Percentiles rank a stretch among this genome's conserved stretches.
Conservation (phyloP, 106 monocot species). For the Gastrodia elata region DNA sequence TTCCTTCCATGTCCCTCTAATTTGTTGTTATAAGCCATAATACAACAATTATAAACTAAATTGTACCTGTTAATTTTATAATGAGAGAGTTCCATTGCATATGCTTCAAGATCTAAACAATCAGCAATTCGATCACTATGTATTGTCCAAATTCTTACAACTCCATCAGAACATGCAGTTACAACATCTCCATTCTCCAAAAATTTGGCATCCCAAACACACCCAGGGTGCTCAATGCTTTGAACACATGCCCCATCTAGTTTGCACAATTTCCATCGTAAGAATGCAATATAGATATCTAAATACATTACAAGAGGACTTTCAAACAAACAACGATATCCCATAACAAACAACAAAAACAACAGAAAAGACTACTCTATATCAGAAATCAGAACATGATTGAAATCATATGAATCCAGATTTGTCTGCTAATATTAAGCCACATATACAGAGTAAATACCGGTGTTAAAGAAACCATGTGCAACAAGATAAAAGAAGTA, state of each 20-base stretch:
- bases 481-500: not conserved
- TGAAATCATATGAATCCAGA: not conserved
- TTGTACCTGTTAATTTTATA: slow-evolving; percentile 58
- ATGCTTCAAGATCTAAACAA: slow-evolving; percentile 56
- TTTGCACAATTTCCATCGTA: slow-evolving; percentile 5
- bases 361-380: not conserved
- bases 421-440: not conserved
- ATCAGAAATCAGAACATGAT: not conserved
- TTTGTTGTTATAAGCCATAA: not conserved
- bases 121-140: slow-evolving; percentile 25
- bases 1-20: not conserved
- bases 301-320: not conserved
- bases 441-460: not conserved
- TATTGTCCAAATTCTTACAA: slow-evolving; percentile 66
- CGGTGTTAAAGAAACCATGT: not conserved
- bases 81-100: slow-evolving; percentile 44
- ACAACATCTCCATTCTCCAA: slow-evolving; percentile 90
- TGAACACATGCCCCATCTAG: slow-evolving; percentile 82
- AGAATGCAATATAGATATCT: not conserved
- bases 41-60: not conserved
- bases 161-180: slow-evolving; percentile 90
- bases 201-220: slow-evolving; percentile 96
- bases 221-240: slow-evolving; percentile 95
- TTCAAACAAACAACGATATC: not conserved
- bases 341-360: not conserved